phyloP scores from a whole-genome alignment of 2,329 filamentous ascomycete genomes.

The Dryadomyces quercivorus region DNA sequence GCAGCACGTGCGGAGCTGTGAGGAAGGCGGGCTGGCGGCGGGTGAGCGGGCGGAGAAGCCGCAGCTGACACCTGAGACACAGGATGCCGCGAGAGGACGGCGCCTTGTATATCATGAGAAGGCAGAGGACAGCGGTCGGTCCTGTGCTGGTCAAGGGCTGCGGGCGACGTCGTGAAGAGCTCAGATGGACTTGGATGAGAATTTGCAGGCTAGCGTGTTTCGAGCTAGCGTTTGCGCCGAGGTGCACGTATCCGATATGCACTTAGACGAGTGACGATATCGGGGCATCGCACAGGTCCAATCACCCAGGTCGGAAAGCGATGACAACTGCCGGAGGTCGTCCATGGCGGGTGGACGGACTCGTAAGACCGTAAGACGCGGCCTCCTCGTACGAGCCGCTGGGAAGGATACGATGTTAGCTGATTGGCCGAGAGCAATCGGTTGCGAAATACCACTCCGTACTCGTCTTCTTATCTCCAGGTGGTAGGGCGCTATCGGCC shows the following conservation, averaged over 20 bases:
- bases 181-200: background rate
- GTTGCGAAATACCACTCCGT: background rate
- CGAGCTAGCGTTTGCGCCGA: too few relatives aligned
- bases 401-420: background rate
- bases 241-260: background rate
- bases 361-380: too few relatives aligned
- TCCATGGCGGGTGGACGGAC: too few relatives aligned
- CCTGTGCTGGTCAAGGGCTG: background rate
- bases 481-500: too few relatives aligned
- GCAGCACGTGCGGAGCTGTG: background rate
- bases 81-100: background rate
- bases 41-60: background rate
- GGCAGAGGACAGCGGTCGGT: background rate
- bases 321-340: too few relatives aligned
- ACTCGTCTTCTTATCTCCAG: background rate
- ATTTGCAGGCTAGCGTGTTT: background rate
- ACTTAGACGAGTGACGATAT: background rate
- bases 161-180: background rate
- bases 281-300: background rate
- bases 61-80: constrained; percentile 5
- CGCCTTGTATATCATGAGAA: constrained; percentile 1
- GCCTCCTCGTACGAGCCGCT: too few relatives aligned
- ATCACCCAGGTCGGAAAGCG: too few relatives aligned
- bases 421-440: background rate
- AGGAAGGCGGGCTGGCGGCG: background rate